Percentiles rank a stretch among this genome's conserved stretches.
Conservation (phyloP, 1,284 basidiomycete genomes). For the Trichosporon asahii region DNA sequence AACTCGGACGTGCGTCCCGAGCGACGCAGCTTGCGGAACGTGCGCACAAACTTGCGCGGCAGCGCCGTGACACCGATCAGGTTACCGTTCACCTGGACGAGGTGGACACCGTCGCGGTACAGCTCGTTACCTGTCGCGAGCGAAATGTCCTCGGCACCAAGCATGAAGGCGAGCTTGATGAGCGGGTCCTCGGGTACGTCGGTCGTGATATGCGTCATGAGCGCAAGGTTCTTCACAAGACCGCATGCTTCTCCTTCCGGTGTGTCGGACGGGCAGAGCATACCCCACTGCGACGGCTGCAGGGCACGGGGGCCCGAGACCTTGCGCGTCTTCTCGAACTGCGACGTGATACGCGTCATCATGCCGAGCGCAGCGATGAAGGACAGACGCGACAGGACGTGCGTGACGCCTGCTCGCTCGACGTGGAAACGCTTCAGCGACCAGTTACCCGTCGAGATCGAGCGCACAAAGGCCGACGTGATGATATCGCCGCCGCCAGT, state of each 20-base stretch:
- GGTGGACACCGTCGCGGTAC: conserved; percentile 83
- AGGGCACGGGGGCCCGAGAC: conserved; percentile 96
- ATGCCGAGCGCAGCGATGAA: conserved; percentile 98
- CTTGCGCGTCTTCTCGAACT: conserved; percentile 99
- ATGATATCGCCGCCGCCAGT: conserved; percentile 67
- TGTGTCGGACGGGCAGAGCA: conserved; percentile 97
- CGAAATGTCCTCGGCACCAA: conserved; percentile 95
- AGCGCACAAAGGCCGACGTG: conserved; percentile 92
- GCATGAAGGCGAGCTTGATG: conserved; percentile 81
- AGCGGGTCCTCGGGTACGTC: conserved; percentile 97
- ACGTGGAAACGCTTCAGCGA: conserved; percentile 99
- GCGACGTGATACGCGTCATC: conserved; percentile 99
- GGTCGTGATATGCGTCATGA: conserved; percentile 99
- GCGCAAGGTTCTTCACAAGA: conserved; percentile 94
- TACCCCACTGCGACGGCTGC: conserved; percentile 99
- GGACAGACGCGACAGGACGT: conserved; percentile 89
- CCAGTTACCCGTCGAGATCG: conserved; percentile 99
- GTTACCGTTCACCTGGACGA: conserved; percentile 95
- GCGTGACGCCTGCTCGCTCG: conserved; percentile 98
- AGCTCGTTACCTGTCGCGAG: conserved; percentile 93
- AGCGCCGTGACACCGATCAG: conserved; percentile 90
- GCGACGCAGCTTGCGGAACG: conserved; percentile 88
- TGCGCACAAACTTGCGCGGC: conserved; percentile 78
- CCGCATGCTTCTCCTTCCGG: conserved; percentile 99
- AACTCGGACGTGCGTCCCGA: conserved; percentile 93